Conservation (phyloP, 2,329 filamentous ascomycete species). For the Parastagonospora avenae region DNA sequence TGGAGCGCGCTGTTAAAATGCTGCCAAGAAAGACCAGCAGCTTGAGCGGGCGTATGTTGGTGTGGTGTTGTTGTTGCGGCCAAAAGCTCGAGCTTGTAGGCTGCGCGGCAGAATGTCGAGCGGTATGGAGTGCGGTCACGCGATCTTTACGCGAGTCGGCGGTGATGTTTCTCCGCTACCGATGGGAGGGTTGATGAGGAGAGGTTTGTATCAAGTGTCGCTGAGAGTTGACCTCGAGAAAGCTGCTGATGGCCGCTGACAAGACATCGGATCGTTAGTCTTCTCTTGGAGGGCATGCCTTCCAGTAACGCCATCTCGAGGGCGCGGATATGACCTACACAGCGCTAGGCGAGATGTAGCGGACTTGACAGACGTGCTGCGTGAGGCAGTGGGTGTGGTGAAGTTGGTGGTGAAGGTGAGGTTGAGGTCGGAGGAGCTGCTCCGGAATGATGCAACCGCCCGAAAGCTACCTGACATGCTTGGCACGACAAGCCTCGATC, state of each 20-base stretch:
- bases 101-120: slow-evolving; percentile 27
- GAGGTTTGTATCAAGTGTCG: slow-evolving; percentile 6
- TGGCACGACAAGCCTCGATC: neutral
- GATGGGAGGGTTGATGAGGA: slow-evolving; percentile 5
- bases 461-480: slow-evolving; percentile 4
- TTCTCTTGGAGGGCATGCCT: slow-evolving; percentile 37
- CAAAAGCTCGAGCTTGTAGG: neutral
- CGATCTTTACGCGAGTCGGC: slow-evolving; percentile 12
- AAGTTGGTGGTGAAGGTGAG: slow-evolving; percentile 9
- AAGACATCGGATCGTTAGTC: slow-evolving; percentile 34
- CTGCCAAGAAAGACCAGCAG: no score
- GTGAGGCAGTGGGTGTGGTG: slow-evolving; percentile 4
- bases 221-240: slow-evolving; percentile 12
- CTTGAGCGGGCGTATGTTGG: neutral
- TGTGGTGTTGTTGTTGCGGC: neutral
- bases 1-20: no score
- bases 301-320: slow-evolving; percentile 35
- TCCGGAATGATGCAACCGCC: slow-evolving; percentile 13
- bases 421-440: slow-evolving; percentile 6
- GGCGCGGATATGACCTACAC: slow-evolving; percentile 37
- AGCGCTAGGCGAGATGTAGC: slow-evolving; percentile 32
- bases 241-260: slow-evolving; percentile 23
- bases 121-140: slow-evolving; percentile 22
- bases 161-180: slow-evolving; percentile 13
- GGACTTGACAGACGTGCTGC: slow-evolving; percentile 7